Evolutionary conservation across 2,329 filamentous ascomycete species (phyloP), one percentile per base, ranked within the genome.

Genomic region (Fusarium lateritium): DNA sequence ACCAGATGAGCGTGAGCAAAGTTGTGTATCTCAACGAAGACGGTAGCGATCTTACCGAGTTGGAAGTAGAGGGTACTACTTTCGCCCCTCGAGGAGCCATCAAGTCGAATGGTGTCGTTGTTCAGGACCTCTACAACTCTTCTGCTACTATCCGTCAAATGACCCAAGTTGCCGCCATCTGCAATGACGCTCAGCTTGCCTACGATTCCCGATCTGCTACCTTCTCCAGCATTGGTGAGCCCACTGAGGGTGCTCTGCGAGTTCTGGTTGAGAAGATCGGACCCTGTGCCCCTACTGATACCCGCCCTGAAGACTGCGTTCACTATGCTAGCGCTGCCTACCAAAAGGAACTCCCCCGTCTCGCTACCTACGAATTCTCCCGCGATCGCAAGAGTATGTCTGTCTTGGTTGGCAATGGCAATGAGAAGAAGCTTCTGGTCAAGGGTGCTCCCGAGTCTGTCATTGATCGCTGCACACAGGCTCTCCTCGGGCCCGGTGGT

Each of bases 341-440:
- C 78, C 94, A 97, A 82, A 86, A 89, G 71, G 87, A 88, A 71
- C 88, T 91, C 50, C 89, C 89, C 53, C 89, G 92, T 42, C 85
- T 97, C 58, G 91, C 94, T 10, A 97, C 94, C 13, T 99, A 94
- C 75, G 96, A 99, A 79, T 99, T 99, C 82, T 98, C 96, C 2
- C 91, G 96, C 74, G 96, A 99, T 80, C 90, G 96, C 67, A 99
- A 99, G 88, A 98, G 95, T 81, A 99, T 99, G 96, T 99, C 96
- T 47, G 97, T 99, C 36, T 84, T 98, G 62, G 93, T 97, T 67
- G 87, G 91, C 70, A 86, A 87, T 56, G 91, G 88, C 57, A 84
- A 85, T 50, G 81, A 89, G 53, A 89, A 96, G 82, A 94, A 92
- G 78, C 89, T 99, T 13, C 87, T 99, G 49, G 94, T 99, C 71